phyloP scores from a whole-genome alignment of 2,329 filamentous ascomycete genomes.

The Leptographium galeiforme region DNA sequence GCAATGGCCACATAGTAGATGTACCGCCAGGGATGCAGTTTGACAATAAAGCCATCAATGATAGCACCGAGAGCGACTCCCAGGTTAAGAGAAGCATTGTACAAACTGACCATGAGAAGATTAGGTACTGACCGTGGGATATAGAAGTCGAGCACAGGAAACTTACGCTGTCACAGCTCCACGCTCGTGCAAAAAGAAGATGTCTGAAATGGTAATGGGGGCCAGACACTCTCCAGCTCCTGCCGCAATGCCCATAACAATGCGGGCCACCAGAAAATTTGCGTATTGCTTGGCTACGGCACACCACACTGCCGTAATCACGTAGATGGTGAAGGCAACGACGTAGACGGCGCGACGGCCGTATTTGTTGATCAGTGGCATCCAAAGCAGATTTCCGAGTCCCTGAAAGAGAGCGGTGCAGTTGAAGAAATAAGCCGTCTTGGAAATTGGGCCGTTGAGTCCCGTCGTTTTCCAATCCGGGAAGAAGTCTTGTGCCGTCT shows the following conservation, averaged over 20 bases:
- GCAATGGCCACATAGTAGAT: constrained; percentile 38
- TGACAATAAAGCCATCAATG: constrained; percentile 33
- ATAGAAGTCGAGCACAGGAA: constrained; percentile 15
- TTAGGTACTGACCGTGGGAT: constrained; percentile 20
- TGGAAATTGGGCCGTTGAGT: constrained; percentile 23
- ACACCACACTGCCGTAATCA: constrained; percentile 27
- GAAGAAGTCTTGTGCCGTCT: constrained; percentile 33
- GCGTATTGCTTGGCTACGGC: constrained; percentile 26
- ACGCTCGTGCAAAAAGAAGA: constrained; percentile 44
- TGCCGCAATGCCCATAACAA: constrained; percentile 37
- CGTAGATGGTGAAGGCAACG: constrained; percentile 28
- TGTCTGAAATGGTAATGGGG: constrained; percentile 37
- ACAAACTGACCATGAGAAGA: constrained; percentile 2
- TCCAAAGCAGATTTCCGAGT: constrained; percentile 31
- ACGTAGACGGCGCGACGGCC: constrained; percentile 30
- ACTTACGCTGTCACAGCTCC: constrained; percentile 32
- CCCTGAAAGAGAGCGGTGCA: constrained; percentile 35
- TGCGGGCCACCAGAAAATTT: constrained; percentile 30
- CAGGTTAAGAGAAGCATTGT: constrained; percentile 11
- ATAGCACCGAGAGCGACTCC: constrained; percentile 30
- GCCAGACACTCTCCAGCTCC: constrained; percentile 38
- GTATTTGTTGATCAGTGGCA: constrained; percentile 31
- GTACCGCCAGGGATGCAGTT: constrained; percentile 31
- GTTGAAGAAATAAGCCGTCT: constrained; percentile 39
- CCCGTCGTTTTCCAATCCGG: constrained; percentile 18